Evolutionary conservation across 106 monocot species (phyloP), one percentile per base, ranked within the genome.

Genomic region (Apostasia shenzhenica): DNA sequence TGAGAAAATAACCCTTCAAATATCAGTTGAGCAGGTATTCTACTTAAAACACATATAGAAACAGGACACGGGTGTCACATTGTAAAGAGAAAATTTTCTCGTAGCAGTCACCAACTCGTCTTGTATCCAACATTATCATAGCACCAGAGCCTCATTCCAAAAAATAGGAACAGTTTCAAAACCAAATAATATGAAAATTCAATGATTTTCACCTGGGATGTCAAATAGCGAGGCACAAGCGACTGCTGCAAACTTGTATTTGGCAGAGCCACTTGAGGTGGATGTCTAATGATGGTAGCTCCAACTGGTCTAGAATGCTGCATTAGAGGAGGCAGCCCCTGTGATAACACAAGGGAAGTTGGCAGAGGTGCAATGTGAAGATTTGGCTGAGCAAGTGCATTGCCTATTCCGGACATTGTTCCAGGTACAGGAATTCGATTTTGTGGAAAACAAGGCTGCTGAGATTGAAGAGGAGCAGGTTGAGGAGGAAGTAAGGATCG

Each of bases 181-280:
- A 26, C 26, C 26, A 3, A 62, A 62, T 42, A 62, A 62, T 1
- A 62, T 41, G 45, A 41, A 60, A 3, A 7, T 8, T 57, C 40
- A 59, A 59, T 59, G 41, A 41, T 1, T 67, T 57, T 57, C 79
- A 70, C 86, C 81, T 90, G 86, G 67, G 90, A 67, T 76, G 71
- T 37, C 8, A 67, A 65, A 72, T 69, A 62, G 26, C 57, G 77
- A 13, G 73, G 13, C 48, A 70, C 11, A 55, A 49, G 55, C 41
- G 74, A 52, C 61, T 84, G 80, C 45, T 79, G 87, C 2, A 77
- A 12, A 71, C 55, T 67, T 48, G 52, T 61, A 54, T 65, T 66
- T 57, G 67, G 63, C 63, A 68, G 63, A 55, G 56, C 47, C 50
- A 53, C 61, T 10, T 66, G 75, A 76, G 72, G 67, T 50, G 81